phyloP scores from a whole-genome alignment of 371 early-diverging fungal genomes.

The Gilbertella persicaria region DNA sequence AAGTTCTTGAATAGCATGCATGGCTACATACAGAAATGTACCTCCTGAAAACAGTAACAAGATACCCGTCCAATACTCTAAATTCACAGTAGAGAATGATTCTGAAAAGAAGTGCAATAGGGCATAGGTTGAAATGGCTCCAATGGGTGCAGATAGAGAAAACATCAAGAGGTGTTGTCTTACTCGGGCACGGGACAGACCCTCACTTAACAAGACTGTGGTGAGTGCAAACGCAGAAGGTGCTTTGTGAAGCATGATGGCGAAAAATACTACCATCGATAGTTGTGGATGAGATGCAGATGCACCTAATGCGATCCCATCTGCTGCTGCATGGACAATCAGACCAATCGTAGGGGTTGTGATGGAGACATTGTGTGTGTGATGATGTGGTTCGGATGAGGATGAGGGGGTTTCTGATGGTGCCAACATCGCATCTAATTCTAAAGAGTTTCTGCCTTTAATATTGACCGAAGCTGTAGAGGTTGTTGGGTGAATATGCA shows the following conservation, averaged over 20 bases:
- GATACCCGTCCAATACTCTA: constrained; percentile 82
- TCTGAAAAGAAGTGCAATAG: constrained; percentile 41
- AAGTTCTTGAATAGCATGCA: constrained; percentile 53
- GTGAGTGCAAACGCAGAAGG: constrained; percentile 92
- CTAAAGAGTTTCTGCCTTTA: constrained; percentile 7
- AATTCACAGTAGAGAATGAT: constrained; percentile 21
- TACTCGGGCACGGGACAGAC: constrained; percentile 64
- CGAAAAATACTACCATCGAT: constrained; percentile 88
- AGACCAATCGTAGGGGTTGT: constrained; percentile 77
- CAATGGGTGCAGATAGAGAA: constrained; percentile 82
- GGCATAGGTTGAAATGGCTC: constrained; percentile 76
- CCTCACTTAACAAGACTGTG: constrained; percentile 78
- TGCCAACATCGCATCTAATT: constrained; percentile 13
- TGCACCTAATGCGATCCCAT: constrained; percentile 94
- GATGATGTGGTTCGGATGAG: neutral
- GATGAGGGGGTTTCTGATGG: neutral
- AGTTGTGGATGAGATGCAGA: constrained; percentile 65
- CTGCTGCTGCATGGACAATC: constrained; percentile 92
- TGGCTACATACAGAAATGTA: constrained; percentile 92
- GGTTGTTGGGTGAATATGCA: constrained; percentile 45
- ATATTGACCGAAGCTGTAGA: neutral
- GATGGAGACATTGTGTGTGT: neutral
- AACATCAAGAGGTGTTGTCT: constrained; percentile 82
- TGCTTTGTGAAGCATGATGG: constrained; percentile 97
- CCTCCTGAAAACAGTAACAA: constrained; percentile 85